phyloP scores from a whole-genome alignment of 2,329 filamentous ascomycete genomes.

The Neonectria hederae region DNA sequence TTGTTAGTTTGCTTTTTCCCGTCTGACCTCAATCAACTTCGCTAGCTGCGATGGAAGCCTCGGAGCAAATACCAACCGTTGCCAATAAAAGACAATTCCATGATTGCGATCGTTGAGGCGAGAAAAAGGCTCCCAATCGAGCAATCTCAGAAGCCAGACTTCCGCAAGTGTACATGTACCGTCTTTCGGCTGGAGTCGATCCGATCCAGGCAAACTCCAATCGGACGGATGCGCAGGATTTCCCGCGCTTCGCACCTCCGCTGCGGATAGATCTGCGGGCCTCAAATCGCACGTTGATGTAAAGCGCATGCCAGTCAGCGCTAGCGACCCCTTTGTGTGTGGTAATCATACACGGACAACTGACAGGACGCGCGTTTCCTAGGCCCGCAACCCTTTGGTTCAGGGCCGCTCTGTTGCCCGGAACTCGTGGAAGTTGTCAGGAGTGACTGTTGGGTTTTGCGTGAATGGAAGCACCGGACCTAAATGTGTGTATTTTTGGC shows the following conservation, averaged over 20 bases:
- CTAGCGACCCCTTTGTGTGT: constrained; percentile 2
- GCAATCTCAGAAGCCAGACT: background rate
- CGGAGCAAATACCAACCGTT: background rate
- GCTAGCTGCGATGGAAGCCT: background rate
- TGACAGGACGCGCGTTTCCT: background rate
- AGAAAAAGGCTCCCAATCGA: no score
- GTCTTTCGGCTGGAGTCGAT: no score
- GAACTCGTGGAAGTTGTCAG: background rate
- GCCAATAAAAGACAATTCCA: background rate
- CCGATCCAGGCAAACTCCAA: background rate
- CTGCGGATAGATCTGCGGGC: background rate
- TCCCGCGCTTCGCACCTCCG: background rate
- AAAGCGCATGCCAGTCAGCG: background rate
- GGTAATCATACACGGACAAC: background rate
- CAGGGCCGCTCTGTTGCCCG: background rate
- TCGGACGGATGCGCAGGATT: background rate
- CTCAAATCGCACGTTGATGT: background rate
- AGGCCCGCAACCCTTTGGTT: background rate
- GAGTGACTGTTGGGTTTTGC: background rate
- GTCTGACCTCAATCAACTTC: background rate
- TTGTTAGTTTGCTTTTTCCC: background rate
- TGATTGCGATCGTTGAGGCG: background rate
- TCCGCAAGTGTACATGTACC: no score
- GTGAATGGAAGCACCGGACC: background rate
- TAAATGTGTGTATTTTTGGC: background rate